Evolutionary conservation across 345 rosid genomes (phyloP).

Genomic region (Aethionema arabicum): DNA sequence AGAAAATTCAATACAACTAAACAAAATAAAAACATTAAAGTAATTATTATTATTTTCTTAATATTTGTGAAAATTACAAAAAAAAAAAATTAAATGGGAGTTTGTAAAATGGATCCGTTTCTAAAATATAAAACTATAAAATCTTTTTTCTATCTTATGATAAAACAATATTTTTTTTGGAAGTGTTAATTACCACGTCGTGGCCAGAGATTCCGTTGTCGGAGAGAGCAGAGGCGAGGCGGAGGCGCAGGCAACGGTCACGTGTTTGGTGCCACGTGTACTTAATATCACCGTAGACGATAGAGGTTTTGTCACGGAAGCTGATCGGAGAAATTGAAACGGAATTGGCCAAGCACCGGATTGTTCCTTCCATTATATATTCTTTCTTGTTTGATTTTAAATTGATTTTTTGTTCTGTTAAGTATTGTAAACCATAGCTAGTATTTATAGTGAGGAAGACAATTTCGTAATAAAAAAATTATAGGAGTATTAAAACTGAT

Average conservation of each 20-base stretch:
- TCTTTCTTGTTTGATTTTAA: background rate
- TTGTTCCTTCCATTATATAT: conserved; percentile 22
- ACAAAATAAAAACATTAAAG: too few species aligned
- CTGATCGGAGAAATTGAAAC: conserved; percentile 61
- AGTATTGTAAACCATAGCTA: background rate
- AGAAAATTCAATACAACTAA: too few species aligned
- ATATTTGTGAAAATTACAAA: too few species aligned
- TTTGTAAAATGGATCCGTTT: too few species aligned
- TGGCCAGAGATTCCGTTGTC: conserved; percentile 47
- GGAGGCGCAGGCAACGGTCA: conserved; percentile 58
- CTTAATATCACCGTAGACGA: conserved; percentile 48
- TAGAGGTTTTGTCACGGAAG: conserved; percentile 53
- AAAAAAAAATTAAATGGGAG: too few species aligned
- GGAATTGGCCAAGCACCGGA: conserved; percentile 59
- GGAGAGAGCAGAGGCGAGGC: conserved; percentile 62
- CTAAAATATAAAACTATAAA: too few species aligned
- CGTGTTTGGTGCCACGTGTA: conserved; percentile 72
- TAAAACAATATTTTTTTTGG: too few species aligned
- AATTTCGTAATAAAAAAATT: too few species aligned
- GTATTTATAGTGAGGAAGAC: background rate
- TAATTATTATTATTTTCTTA: too few species aligned
- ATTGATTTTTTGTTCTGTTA: background rate
- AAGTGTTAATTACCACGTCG: conserved; percentile 50
- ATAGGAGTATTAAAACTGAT: too few species aligned
- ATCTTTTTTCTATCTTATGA: too few species aligned